Evolutionary conservation across 208 protist species (phyloP).

Genomic region (Acanthamoeba lenticulata): DNA sequence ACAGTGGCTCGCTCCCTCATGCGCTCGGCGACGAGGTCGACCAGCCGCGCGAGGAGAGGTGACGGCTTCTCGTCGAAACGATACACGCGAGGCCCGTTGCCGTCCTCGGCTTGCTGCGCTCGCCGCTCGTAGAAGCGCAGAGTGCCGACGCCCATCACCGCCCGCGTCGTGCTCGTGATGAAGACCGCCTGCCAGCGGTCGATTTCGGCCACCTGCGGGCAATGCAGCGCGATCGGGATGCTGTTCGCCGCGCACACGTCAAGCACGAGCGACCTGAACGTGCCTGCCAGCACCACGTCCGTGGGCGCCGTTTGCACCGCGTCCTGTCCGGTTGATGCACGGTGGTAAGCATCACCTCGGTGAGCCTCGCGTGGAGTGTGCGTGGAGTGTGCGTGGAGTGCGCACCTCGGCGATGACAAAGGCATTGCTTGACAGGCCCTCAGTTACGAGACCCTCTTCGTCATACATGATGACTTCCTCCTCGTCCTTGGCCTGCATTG

Average conservation of each 20-base stretch:
- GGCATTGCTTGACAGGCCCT: constrained; percentile 47
- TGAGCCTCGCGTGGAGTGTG: neutral
- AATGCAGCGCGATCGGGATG: constrained; percentile 37
- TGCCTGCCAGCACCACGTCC: constrained; percentile 37
- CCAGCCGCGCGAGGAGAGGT: neutral
- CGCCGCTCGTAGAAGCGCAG: neutral
- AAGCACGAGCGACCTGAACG: neutral
- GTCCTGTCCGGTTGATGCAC: neutral
- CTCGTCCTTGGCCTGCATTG: constrained; percentile 43
- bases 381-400: neutral
- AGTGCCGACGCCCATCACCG: constrained; percentile 17
- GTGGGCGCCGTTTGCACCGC: constrained; percentile 18
- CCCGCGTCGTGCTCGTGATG: constrained; percentile 37
- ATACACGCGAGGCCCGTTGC: neutral
- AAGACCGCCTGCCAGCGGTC: constrained; percentile 30
- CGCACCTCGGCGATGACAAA: constrained; percentile 1
- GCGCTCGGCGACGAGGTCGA: neutral
- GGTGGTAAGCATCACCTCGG: neutral
- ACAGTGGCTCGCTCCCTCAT: constrained; percentile 17
- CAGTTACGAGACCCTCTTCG: neutral
- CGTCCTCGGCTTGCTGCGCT: neutral
- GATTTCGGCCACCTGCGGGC: neutral
- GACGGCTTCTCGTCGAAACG: constrained; percentile 1
- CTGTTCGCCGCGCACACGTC: neutral
- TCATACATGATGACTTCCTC: constrained; percentile 53